A percentile compares a stretch with the other conserved stretches of the same genome.
These are phyloP conservation scores for Ballota nigra DNA, from an alignment of 257 asterid genomes.

Conservation along the genomic window DNA sequence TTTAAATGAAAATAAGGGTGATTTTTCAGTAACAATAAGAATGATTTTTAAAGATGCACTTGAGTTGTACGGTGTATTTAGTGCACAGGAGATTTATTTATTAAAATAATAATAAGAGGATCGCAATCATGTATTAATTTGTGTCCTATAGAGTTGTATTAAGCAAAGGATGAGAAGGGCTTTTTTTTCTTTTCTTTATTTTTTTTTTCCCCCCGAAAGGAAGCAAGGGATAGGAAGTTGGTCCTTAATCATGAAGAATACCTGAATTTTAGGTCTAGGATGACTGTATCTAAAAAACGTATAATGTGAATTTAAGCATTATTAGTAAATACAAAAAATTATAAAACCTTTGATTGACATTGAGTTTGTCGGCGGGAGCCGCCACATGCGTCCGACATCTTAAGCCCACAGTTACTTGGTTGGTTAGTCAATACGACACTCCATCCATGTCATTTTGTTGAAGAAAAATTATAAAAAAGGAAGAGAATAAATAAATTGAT, in stretches of 20 bases:
- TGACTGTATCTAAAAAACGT: slow-evolving; percentile 14
- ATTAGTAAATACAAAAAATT: not conserved
- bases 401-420: not conserved
- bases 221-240: too few relatives aligned
- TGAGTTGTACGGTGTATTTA: too few relatives aligned
- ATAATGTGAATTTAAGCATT: not conserved
- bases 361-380: slow-evolving; percentile 30
- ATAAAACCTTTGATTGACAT: slow-evolving; percentile 4
- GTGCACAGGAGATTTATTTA: too few relatives aligned
- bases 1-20: too few relatives aligned
- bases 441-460: not conserved
- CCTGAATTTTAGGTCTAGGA: not conserved
- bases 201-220: too few relatives aligned
- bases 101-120: too few relatives aligned
- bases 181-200: too few relatives aligned
- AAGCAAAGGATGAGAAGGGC: slow-evolving; percentile 19
- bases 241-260: not conserved
- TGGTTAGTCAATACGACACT: slow-evolving; percentile 19
- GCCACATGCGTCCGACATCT: slow-evolving; percentile 28
- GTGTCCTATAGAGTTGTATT: not conserved
- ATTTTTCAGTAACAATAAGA: too few relatives aligned
- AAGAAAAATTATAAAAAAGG: not conserved
- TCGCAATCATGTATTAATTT: not conserved
- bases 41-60: too few relatives aligned
- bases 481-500: not conserved